These are phyloP conservation scores for Pythium monospermum DNA, from an alignment of 352 stramenopile genomes.

Conservation along the genomic window DNA sequence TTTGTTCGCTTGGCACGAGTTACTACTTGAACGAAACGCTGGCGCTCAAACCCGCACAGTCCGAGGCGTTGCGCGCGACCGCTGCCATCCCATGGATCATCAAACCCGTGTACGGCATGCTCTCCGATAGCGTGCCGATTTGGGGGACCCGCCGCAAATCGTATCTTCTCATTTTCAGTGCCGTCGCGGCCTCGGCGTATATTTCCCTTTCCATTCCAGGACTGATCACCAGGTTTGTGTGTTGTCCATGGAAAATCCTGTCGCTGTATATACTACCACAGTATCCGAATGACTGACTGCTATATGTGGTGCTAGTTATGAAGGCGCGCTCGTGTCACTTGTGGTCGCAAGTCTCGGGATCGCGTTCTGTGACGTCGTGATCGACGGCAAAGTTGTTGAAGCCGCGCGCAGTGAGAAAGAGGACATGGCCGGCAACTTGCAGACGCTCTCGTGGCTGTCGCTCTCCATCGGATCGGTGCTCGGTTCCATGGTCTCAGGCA, in stretches of 20 bases:
- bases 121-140: slow-evolving; percentile 73
- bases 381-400: slow-evolving; percentile 76
- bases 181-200: slow-evolving; percentile 50
- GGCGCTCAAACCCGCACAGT: slow-evolving; percentile 54
- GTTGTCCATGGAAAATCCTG: neutral
- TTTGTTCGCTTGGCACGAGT: slow-evolving; percentile 71
- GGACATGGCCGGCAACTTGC: slow-evolving; percentile 70
- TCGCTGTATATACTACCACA: neutral
- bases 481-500: slow-evolving; percentile 61
- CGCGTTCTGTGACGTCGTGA: slow-evolving; percentile 78
- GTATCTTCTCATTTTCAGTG: slow-evolving; percentile 72
- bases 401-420: slow-evolving; percentile 60
- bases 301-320: slow-evolving; percentile 20
- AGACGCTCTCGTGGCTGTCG: slow-evolving; percentile 77
- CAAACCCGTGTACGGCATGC: slow-evolving; percentile 74
- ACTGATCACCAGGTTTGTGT: slow-evolving; percentile 46
- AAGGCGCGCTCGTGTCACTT: slow-evolving; percentile 47
- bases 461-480: slow-evolving; percentile 67
- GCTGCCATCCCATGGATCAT: slow-evolving; percentile 78
- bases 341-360: slow-evolving; percentile 76
- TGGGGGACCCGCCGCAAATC: slow-evolving; percentile 73
- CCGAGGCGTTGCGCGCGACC: slow-evolving; percentile 57
- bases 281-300: neutral
- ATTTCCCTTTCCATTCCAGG: slow-evolving; percentile 52
- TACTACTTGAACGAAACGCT: slow-evolving; percentile 80